Base-by-base conservation (phyloP, 257 asterid genomes). In the Lithospermum erythrorhizon region DNA sequence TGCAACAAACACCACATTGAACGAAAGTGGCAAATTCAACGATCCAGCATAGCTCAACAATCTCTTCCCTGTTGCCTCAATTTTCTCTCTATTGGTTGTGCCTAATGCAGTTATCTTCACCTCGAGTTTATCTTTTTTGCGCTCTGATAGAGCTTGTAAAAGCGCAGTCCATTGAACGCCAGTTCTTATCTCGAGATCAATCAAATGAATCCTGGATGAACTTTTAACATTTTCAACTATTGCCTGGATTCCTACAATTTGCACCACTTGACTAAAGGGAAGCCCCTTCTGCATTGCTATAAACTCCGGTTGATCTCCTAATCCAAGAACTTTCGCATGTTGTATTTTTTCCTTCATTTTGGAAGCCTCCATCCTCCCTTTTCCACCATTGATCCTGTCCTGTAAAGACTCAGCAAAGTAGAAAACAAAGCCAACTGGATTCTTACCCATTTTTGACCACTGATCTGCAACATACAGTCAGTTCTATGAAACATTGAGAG, bases 111-210 rank as follows among this genome's bases (percentile, higher is more conserved):
- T 78, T 57, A 85, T 68, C 61, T 69, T 78, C 52, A 85, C 67
- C 56, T 68, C 52, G 21, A 66, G 67, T 1, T 68, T 71, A 56
- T 55, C 21, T 9, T 57, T 55, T 6, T 72, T 64, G 8, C 45
- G 64, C 32, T 81, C 81, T 6, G 70, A 58, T 6, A 83, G 77
- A 67, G 89, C 91, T 62, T 83, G 89, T 82, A 86, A 81, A 67
- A 86, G 21, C 32, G 82, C 77, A 0, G 82, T 83, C 85, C 91
- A 86, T 0, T 79, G 87, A 6, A 83, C 60, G 13, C 95, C 95
- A 53, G 91, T 86, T 71, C 91, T 72, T 65, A 86, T 75, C 52
- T 81, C 82, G 25, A 86, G 81, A 75, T 86, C 95, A 23, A 86
- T 65, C 66, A 86, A 20, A 56, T 86, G 95, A 74, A 86, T 74